Base-by-base conservation (phyloP, 805 yeast species). In the Yarrowia sp. region DNA sequence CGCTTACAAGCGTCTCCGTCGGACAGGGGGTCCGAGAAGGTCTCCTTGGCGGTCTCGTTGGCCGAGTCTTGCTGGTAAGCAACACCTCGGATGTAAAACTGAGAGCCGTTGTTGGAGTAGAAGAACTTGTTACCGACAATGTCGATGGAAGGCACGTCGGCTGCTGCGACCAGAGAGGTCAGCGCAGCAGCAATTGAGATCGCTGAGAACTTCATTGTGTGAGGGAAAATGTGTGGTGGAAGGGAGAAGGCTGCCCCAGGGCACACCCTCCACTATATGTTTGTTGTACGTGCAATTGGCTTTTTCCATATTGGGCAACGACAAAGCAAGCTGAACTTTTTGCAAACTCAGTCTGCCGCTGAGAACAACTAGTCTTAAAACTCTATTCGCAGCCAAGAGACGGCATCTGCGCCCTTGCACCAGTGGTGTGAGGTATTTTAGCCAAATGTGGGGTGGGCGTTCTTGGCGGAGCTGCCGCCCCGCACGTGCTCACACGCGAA, bases 51-150 rank as follows among this genome's bases (percentile, higher is more conserved):
- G 64, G 93, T 93, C 65, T 77, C 75, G 74, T 87, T 87, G 33
- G 65, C 65, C 13, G 84, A 79, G 67, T 85, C 81, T 44, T 86
- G 84, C 75, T 91, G 97, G 75, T 91, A 90, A 0, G 96, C 96
- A 58, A 90, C 81, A 67, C 97, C 97, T 70, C 84, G 86, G 70
- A 92, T 81, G 74, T 85, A 92, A 76, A 92, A 92, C 76, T 90
- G 96, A 42, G 87, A 81, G 10, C 91, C 93, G 66, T 85, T 83
- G 66, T 78, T 79, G 18, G 85, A 75, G 74, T 84, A 82, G 74
- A 87, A 90, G 74, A 93, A 90, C 74, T 88, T 86, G 78, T 82
- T 86, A 6, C 93, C 94, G 25, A 77, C 75, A 21, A 86, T 79
- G 63, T 84, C 87, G 63, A 90, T 82, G 9, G 82, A 67, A 22